phyloP scores from a whole-genome alignment of 768 basidiomycete genomes.

The Podaxis mareebaensis region DNA sequence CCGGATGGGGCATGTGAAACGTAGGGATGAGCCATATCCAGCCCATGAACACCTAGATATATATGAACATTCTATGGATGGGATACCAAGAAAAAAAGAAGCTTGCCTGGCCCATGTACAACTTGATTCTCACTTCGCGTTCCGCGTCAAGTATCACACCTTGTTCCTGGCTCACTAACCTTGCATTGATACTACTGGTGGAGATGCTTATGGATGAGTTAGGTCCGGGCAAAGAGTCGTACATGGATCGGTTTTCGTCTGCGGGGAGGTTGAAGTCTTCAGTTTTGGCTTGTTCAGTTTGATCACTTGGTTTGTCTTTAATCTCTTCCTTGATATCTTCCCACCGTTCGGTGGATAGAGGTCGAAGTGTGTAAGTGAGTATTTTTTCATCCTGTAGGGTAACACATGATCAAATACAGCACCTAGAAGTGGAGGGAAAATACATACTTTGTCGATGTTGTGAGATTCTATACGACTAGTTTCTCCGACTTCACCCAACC shows the following conservation, averaged over 20 bases:
- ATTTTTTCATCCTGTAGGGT: slow-evolving; percentile 39
- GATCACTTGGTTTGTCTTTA: not conserved
- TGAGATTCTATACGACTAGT: slow-evolving; percentile 31
- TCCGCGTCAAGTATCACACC: slow-evolving; percentile 64
- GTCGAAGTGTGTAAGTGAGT: slow-evolving; percentile 44
- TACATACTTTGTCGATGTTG: slow-evolving; percentile 34
- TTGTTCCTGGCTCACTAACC: slow-evolving; percentile 11
- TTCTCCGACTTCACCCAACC: slow-evolving; percentile 45
- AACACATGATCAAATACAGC: slow-evolving; percentile 1
- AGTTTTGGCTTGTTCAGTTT: not conserved
- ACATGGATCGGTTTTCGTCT: not conserved
- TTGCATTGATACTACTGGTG: not conserved
- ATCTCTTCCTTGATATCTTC: slow-evolving; percentile 38
- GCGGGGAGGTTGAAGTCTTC: slow-evolving; percentile 4
- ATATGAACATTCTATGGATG: not conserved
- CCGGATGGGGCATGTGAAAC: slow-evolving; percentile 70
- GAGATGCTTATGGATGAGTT: not conserved
- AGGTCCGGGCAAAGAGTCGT: not conserved
- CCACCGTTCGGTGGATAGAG: slow-evolving; percentile 47
- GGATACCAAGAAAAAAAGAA: not conserved
- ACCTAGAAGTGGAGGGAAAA: not conserved
- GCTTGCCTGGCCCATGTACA: slow-evolving; percentile 70
- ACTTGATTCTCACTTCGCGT: slow-evolving; percentile 69
- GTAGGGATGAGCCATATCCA: slow-evolving; percentile 89
- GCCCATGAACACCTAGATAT: slow-evolving; percentile 65